phyloP scores from a whole-genome alignment of 495 filamentous ascomycete species.

The Eremomyces bilateralis region DNA sequence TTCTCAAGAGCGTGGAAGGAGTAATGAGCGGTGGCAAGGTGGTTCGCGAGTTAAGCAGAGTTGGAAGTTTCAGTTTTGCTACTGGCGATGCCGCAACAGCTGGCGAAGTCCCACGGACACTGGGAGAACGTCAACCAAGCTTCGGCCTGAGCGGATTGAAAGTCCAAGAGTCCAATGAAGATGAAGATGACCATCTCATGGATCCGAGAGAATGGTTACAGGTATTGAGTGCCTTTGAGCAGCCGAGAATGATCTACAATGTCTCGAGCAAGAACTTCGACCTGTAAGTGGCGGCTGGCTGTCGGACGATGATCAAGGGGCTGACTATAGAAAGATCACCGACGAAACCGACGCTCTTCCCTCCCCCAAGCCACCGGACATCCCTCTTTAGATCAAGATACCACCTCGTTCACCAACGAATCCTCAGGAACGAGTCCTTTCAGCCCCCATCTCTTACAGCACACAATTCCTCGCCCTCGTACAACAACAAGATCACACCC shows the following conservation, averaged over 20 bases:
- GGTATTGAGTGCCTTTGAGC: conserved; percentile 58
- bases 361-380: conserved; percentile 61
- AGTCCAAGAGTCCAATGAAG: conserved; percentile 33
- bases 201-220: conserved; percentile 62
- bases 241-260: conserved; percentile 73
- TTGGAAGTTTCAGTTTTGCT: conserved; percentile 32
- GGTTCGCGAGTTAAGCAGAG: conserved; percentile 25
- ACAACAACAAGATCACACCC: conserved; percentile 74
- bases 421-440: conserved; percentile 83
- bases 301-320: not conserved
- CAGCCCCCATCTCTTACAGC: conserved; percentile 51
- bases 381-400: conserved; percentile 72
- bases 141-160: conserved; percentile 39
- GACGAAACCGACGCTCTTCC: conserved; percentile 44
- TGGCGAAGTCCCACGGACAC: conserved; percentile 21
- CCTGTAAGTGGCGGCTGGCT: conserved; percentile 20
- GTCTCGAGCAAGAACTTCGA: conserved; percentile 81
- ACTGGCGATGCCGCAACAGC: not conserved
- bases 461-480: conserved; percentile 28
- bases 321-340: conserved; percentile 7
- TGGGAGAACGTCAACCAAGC: conserved; percentile 39
- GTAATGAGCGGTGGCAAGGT: conserved; percentile 68
- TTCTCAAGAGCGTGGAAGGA: conserved; percentile 60
- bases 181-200: conserved; percentile 28
- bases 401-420: conserved; percentile 70